Conservation (phyloP, 2,329 filamentous ascomycete genomes). For the Nemania sp. region DNA sequence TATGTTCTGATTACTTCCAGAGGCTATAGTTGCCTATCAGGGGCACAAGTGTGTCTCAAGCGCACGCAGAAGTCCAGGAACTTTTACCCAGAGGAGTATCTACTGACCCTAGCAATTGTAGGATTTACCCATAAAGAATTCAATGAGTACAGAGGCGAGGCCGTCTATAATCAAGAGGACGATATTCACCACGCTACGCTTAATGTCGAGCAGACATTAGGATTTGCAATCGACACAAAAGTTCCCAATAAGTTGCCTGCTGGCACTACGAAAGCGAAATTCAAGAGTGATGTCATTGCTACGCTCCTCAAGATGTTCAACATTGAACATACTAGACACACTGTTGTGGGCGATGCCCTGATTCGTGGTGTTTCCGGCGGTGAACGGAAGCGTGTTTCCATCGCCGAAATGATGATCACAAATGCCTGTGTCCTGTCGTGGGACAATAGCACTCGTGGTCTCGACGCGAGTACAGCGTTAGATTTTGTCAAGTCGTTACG, state of each 20-base stretch:
- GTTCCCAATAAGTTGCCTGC: constrained; percentile 78
- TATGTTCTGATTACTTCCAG: no score
- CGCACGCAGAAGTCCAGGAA: no score
- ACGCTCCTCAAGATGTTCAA: constrained; percentile 89
- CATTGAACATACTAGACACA: constrained; percentile 84
- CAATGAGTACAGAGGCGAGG: constrained; percentile 75
- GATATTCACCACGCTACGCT: constrained; percentile 84
- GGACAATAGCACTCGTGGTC: constrained; percentile 73
- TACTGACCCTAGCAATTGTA: no score
- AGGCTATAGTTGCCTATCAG: no score
- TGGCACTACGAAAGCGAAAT: constrained; percentile 71
- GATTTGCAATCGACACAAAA: constrained; percentile 83
- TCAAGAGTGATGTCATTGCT: constrained; percentile 75
- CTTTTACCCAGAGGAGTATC: no score
- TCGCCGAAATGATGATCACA: constrained; percentile 81
- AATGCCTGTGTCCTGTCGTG: constrained; percentile 72
- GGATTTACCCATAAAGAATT: constrained; percentile 74
- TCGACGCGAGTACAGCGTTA: constrained; percentile 69
- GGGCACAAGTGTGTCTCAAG: no score
- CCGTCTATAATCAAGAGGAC: constrained; percentile 84
- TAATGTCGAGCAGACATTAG: constrained; percentile 84
- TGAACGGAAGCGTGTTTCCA: constrained; percentile 78
- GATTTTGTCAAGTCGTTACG: constrained; percentile 72
- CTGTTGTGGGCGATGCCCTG: constrained; percentile 81
- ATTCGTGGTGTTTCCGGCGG: constrained; percentile 79